Evolutionary conservation across 2,329 filamentous ascomycete species (phyloP).

Genomic region (Dothistroma pini): DNA sequence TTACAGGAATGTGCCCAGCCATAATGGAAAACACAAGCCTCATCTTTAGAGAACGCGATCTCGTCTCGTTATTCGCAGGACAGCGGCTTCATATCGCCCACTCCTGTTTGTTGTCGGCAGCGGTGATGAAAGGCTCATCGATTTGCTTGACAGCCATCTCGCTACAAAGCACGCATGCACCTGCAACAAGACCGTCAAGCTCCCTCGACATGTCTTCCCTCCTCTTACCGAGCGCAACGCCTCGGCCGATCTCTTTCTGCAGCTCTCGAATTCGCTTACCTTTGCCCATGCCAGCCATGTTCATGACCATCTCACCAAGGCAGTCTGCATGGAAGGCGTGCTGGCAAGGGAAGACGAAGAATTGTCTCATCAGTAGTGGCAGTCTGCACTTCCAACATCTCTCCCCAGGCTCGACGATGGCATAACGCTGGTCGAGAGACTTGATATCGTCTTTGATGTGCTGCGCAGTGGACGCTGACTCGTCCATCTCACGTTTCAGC

Average conservation of each 20-base stretch:
- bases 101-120: constrained; percentile 69
- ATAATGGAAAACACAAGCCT: not conserved
- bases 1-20: not conserved
- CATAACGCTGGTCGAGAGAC: constrained; percentile 81
- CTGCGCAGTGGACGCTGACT: constrained; percentile 78
- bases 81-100: constrained; percentile 56
- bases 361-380: constrained; percentile 82
- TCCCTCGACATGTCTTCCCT: constrained; percentile 83
- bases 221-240: constrained; percentile 61
- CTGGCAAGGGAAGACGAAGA: constrained; percentile 98
- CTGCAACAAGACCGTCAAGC: constrained; percentile 86
- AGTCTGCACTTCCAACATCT: constrained; percentile 85
- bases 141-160: constrained; percentile 93
- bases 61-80: not conserved
- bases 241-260: constrained; percentile 77
- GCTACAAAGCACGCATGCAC: constrained; percentile 83
- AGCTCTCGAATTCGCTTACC: constrained; percentile 78
- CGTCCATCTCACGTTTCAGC: constrained; percentile 92
- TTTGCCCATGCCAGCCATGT: constrained; percentile 72
- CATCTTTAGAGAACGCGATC: not conserved
- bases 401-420: constrained; percentile 94
- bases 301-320: constrained; percentile 77
- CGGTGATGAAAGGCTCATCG: constrained; percentile 82
- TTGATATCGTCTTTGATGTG: constrained; percentile 91
- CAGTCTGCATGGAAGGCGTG: constrained; percentile 98